Base-by-base conservation (phyloP, 2,329 filamentous ascomycete genomes). In the Dothiorella sarmentorum region DNA sequence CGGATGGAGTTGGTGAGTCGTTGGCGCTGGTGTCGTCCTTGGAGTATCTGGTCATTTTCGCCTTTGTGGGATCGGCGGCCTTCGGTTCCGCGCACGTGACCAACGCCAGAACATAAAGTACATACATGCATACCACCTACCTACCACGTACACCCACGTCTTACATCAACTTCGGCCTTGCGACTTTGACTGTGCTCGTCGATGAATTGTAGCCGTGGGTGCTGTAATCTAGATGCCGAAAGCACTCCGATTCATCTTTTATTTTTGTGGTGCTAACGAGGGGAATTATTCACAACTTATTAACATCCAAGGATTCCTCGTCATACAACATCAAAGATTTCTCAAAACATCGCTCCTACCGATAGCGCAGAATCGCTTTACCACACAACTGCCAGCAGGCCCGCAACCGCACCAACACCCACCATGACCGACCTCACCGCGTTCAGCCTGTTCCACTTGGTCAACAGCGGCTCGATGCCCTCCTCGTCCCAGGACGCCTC, bases 61-160 rank as follows among this genome's bases (percentile, higher is more conserved):
- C 17, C 65, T 69, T 66, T 69, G 68, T 65, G 64, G 63, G 61
- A 17, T 58, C 70, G n/a, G n/a, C 68, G 69, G 68, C 67, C 68
- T 38, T 43, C 37, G 49, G 37, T 26, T 40, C 33, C 26, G 35
- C 42, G 37, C 47, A 52, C 44, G 57, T 53, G 56, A 58, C 56
- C 15, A 17, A 11, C 44, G 17, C n/a, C 44, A 35, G 44, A 49
- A 49, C 27, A 24, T 35, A 7, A 7, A 26, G n/a, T n/a, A n/a
- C n/a, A n/a, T n/a, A n/a, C n/a, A n/a, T n/a, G n/a, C n/a, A n/a
- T n/a, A n/a, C n/a, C n/a, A n/a, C n/a, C n/a, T n/a, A n/a, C n/a
- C n/a, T n/a, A n/a, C n/a, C n/a, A n/a, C n/a, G n/a, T n/a, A n/a
- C n/a, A n/a, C n/a, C n/a, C n/a, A n/a, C n/a, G n/a, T n/a, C n/a